Base-by-base conservation (phyloP, 2,329 filamentous ascomycete genomes). In the Fusarium sterilihyphosum region DNA sequence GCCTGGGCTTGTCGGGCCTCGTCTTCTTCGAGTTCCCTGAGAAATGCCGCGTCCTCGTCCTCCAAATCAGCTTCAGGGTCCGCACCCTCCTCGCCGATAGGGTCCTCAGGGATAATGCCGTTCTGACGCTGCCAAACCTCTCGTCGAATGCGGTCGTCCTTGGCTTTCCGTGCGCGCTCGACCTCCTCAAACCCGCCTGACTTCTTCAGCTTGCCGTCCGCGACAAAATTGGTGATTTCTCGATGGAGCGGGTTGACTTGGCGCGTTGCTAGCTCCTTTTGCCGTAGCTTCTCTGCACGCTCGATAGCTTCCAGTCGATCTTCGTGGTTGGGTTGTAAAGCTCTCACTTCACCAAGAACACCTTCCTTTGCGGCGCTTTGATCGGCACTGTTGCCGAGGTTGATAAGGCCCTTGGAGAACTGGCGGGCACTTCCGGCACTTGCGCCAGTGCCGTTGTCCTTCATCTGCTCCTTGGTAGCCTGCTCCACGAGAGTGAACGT, bases 391-490 rank as follows among this genome's bases (percentile, higher is more conserved):
- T 86, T 87, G 65, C 91, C 85, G 59, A 87, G 86, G 74, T 85
- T 87, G 54, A 81, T 80, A 7, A 92, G 82, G 3, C 88, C 88
- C 74, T 86, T 86, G 60, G 88, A 88, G 73, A 91, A 88, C 57
- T 88, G 86, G 13, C 88, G 83, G 24, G 89, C 90, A 10, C 87
- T 86, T 52, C 84, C 86, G 17, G 85, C 84, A 56, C 86, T 86
- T 44, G 82, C 82, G 9, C 84, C 83, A 11, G 89, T 88, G 57
- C 89, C 89, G 54, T 85, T 89, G 69, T 93, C 92, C 81, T 97
- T 94, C 83, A 97, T 93, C 81, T 99, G 96, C 84, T 98, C 95
- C 84, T 97, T 98, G n/a, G 95, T 98, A 14, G 96, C 96, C 84
- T 98, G 93, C 83, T 99, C 96, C 22, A 99, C 96, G 2, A 99